Conservation (phyloP, 192 early-diverging fungal genomes). For the Linnemannia schmuckeri region DNA sequence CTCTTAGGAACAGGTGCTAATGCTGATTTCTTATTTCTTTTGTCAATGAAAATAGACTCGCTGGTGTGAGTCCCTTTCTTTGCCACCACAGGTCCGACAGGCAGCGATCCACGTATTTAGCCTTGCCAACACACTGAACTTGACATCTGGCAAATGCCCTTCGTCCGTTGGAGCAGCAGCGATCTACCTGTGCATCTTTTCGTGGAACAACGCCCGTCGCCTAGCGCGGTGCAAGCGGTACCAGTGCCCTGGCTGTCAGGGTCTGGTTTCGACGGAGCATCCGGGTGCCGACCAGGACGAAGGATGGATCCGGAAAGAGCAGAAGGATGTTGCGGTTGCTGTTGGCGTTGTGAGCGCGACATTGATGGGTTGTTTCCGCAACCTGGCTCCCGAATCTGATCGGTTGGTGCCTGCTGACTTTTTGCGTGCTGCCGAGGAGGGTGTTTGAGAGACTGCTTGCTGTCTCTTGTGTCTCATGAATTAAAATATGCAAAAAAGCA, state of each 20-base stretch:
- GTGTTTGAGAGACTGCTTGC: background rate
- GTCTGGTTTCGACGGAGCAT: slow-evolving; percentile 13
- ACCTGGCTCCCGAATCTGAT: slow-evolving; percentile 56
- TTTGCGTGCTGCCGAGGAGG: slow-evolving; percentile 39
- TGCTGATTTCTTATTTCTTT: background rate
- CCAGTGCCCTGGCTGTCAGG: slow-evolving; percentile 31
- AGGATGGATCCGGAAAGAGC: slow-evolving; percentile 60
- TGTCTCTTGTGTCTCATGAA: no score
- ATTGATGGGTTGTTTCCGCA: slow-evolving; percentile 69
- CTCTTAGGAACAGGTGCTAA: background rate
- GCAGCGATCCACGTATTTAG: slow-evolving; percentile 68
- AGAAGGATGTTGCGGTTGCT: slow-evolving; percentile 67
- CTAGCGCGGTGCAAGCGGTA: slow-evolving; percentile 42
- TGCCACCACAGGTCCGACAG: slow-evolving; percentile 63
- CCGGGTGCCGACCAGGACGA: slow-evolving; percentile 40
- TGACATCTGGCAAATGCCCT: slow-evolving; percentile 75
- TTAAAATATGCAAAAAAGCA: no score
- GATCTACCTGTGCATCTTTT: slow-evolving; percentile 71
- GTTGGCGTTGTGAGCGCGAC: slow-evolving; percentile 73
- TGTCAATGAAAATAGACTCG: slow-evolving; percentile 52
- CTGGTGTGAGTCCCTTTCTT: slow-evolving; percentile 69
- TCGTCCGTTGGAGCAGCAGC: slow-evolving; percentile 73
- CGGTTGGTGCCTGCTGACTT: slow-evolving; percentile 56
- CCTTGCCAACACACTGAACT: slow-evolving; percentile 67
- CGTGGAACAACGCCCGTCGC: slow-evolving; percentile 65